Percentiles rank a stretch among this genome's conserved stretches.
phyloP scores from a whole-genome alignment of 257 asterid species.

The Solanum sparsipilum region DNA sequence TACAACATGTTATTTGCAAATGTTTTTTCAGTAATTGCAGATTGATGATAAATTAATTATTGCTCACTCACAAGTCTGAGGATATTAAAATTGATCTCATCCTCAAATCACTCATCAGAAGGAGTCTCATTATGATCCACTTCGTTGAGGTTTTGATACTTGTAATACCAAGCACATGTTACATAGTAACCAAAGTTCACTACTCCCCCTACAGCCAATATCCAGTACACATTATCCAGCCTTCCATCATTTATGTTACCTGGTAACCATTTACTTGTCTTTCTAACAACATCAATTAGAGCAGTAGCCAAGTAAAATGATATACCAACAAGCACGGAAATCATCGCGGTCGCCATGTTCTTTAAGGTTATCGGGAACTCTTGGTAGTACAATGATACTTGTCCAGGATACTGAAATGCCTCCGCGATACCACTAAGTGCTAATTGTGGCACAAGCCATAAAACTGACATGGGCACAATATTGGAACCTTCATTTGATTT shows the following conservation, averaged over 20 bases:
- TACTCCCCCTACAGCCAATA: neutral
- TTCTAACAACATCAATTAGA: conserved; percentile 3
- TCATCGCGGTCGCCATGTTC: conserved; percentile 46
- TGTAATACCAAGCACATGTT: conserved; percentile 1
- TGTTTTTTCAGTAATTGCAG: neutral
- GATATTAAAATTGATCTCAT: neutral
- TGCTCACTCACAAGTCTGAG: neutral
- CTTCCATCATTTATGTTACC: conserved; percentile 15
- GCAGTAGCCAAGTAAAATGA: conserved; percentile 3
- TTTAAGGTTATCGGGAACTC: conserved; percentile 46
- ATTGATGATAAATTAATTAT: neutral
- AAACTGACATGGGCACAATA: conserved; percentile 24
- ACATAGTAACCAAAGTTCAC: conserved; percentile 8
- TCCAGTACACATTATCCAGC: conserved; percentile 19
- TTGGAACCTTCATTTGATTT: neutral
- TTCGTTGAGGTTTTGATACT: neutral
- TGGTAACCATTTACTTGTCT: conserved; percentile 12
- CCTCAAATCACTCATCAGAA: neutral
- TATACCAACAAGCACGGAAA: conserved; percentile 36
- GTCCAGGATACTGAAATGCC: conserved; percentile 53
- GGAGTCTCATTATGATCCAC: neutral
- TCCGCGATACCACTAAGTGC: conserved; percentile 30
- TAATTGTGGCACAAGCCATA: conserved; percentile 44
- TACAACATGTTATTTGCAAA: neutral
- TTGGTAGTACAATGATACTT: conserved; percentile 42